Evolutionary conservation across 768 basidiomycete species (phyloP).

Genomic region (Auriscalpium microsporum): DNA sequence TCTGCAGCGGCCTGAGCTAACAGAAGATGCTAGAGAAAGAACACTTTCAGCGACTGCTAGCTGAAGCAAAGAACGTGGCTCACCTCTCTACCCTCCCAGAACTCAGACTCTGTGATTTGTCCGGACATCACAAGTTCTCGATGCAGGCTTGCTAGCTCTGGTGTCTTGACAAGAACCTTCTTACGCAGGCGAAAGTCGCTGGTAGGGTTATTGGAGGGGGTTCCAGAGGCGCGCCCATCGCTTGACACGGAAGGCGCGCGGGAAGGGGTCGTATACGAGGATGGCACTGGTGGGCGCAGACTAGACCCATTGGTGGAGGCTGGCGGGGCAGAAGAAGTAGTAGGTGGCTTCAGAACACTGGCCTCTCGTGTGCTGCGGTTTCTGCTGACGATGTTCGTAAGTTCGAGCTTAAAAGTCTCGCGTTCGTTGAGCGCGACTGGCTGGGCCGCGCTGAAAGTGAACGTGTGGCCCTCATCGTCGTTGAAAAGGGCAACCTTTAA

Average conservation of each 20-base stretch:
- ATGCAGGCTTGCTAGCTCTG: slow-evolving; percentile 75
- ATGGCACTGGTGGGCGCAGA: slow-evolving; percentile 20
- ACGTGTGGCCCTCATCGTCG: slow-evolving; percentile 72
- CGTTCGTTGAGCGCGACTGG: slow-evolving; percentile 60
- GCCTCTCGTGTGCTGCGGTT: slow-evolving; percentile 38
- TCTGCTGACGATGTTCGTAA: slow-evolving; percentile 67
- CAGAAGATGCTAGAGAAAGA: slow-evolving; percentile 51
- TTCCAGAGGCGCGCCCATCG: slow-evolving; percentile 35
- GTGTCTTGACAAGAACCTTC: slow-evolving; percentile 67
- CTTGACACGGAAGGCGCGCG: slow-evolving; percentile 57
- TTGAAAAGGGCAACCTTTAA: slow-evolving; percentile 64
- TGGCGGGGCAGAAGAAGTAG: slow-evolving; percentile 18
- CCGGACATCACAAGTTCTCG: slow-evolving; percentile 79
- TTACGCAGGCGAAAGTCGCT: slow-evolving; percentile 70
- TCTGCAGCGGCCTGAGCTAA: slow-evolving; percentile 69
- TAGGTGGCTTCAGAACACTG: slow-evolving; percentile 11
- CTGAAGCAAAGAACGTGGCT: slow-evolving; percentile 10
- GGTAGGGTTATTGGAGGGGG: slow-evolving; percentile 54
- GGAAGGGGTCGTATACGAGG: slow-evolving; percentile 44
- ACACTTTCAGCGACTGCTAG: slow-evolving; percentile 18
- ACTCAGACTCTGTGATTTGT: slow-evolving; percentile 86
- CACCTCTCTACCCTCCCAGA: slow-evolving; percentile 96
- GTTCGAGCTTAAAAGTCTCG: slow-evolving; percentile 74
- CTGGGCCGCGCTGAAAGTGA: slow-evolving; percentile 68
- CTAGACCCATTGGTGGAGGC: slow-evolving; percentile 9